Percentiles rank a stretch among this genome's conserved stretches.
Evolutionary conservation across 1,139 yeast genomes (phyloP).

Genomic region (Kurtzmaniella quercitrusa): DNA sequence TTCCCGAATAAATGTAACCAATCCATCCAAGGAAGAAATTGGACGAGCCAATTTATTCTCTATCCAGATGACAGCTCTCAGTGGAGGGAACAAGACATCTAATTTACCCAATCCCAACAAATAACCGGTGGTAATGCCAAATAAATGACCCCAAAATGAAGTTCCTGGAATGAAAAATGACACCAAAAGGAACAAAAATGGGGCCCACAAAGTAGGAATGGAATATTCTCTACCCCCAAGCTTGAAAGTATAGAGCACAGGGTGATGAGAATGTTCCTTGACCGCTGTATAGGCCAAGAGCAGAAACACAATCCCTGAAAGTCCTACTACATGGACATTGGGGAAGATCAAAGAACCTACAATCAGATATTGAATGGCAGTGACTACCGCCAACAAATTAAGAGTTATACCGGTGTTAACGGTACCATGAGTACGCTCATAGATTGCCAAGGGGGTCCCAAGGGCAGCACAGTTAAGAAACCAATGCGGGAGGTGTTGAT

Average conservation of each 20-base stretch:
- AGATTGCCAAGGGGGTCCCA: conserved; percentile 58
- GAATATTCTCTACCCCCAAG: conserved; percentile 20
- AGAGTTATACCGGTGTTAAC: conserved; percentile 81
- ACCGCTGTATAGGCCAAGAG: conserved; percentile 62
- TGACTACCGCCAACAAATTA: conserved; percentile 64
- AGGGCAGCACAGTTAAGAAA: conserved; percentile 57
- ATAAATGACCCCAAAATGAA: conserved; percentile 70
- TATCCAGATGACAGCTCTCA: conserved; percentile 58
- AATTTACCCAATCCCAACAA: conserved; percentile 56
- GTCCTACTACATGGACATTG: conserved; percentile 51
- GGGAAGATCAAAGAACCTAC: conserved; percentile 54
- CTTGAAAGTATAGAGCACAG: conserved; percentile 32
- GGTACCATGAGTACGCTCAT: conserved; percentile 78
- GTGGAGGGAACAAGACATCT: conserved; percentile 59
- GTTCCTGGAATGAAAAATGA: conserved; percentile 49
- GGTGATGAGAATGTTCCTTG: conserved; percentile 51
- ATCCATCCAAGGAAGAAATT: conserved; percentile 51
- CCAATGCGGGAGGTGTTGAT: conserved; percentile 59
- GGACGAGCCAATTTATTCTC: conserved; percentile 50
- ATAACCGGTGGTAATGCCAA: conserved; percentile 39
- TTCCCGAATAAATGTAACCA: conserved; percentile 54
- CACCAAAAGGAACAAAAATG: conserved; percentile 51
- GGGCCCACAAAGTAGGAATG: conserved; percentile 61
- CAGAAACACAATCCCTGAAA: conserved; percentile 75
- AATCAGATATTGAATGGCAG: conserved; percentile 64